phyloP scores from a whole-genome alignment of 805 yeast genomes.

The Sugiyamaella lignohabitans region DNA sequence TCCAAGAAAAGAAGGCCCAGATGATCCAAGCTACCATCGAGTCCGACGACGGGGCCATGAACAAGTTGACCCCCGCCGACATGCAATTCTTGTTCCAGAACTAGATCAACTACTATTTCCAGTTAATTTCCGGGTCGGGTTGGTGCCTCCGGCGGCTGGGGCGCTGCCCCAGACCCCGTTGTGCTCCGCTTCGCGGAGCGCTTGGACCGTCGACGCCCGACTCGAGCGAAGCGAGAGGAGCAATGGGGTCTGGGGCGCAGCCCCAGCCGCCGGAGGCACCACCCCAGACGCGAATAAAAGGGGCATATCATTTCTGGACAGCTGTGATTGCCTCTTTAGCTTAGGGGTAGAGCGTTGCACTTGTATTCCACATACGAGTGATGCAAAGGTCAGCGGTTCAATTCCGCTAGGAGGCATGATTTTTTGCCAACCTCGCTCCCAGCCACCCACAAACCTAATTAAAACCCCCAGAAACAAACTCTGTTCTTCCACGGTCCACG shows the following conservation, averaged over 20 bases:
- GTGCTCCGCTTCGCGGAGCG: neutral
- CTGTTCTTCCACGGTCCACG: too few relatives aligned
- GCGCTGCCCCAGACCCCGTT: neutral
- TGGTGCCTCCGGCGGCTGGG: neutral
- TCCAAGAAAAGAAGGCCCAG: conserved; percentile 95
- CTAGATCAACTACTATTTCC: conserved; percentile 28
- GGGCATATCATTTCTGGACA: too few relatives aligned
- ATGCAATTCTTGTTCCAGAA: conserved; percentile 90
- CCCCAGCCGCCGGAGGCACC: too few relatives aligned
- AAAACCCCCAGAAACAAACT: too few relatives aligned
- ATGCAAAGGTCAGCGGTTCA: conserved; percentile 40
- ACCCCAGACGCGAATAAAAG: too few relatives aligned
- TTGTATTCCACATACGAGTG: conserved; percentile 46
- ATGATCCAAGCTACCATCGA: conserved; percentile 97
- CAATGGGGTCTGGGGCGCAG: too few relatives aligned
- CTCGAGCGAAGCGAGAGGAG: too few relatives aligned
- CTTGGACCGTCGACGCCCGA: too few relatives aligned
- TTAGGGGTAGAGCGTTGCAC: conserved; percentile 99
- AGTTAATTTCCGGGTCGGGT: too few relatives aligned
- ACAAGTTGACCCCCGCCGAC: conserved; percentile 84
- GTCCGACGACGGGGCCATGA: conserved; percentile 86
- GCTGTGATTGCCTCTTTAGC: conserved; percentile 84
- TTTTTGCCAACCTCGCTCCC: too few relatives aligned
- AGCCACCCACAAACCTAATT: too few relatives aligned
- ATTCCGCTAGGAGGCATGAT: conserved; percentile 36